Base-by-base conservation (phyloP, 345 rosid genomes). In the Fremontodendron californicum region DNA sequence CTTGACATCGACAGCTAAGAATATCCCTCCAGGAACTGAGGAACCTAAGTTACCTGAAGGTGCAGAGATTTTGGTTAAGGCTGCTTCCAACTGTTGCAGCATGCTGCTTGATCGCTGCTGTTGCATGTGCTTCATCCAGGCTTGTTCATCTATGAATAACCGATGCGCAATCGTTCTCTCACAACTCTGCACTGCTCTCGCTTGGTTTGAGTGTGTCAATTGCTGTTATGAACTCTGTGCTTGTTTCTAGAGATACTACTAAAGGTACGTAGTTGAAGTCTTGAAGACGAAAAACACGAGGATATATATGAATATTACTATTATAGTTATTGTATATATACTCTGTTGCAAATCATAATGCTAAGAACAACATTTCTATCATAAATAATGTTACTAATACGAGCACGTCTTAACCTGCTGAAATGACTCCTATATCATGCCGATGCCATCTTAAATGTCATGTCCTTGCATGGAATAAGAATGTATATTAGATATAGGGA, bases 51-150 rank as follows among this genome's bases (percentile, higher is more conserved):
- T 85, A 21, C 78, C 84, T 0, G 91, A 89, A 73, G 88, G 91
- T 65, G 84, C 96, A 0, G 86, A 89, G 54, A 45, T 88, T 75
- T 77, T 92, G 66, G 75, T 87, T 18, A 90, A 85, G 76, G 98
- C 84, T 2, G 93, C 96, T 23, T 84, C 94, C 8, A 83, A 80
- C 74, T 89, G 86, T 60, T 88, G 89, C 60, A 58, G 81, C 23
- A 71, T 25, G 72, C 49, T 91, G 78, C 81, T 88, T 21, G 82
- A 82, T 71, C 84, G 85, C 0, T 80, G 86, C 78, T 93, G 99
- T 63, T 93, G 97, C 84, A 85, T 89, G 92, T 95, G 98, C 87
- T 93, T 86, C 90, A 78, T 95, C 83, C 87, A 81, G 61, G 74
- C 94, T 48, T 86, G 93, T 80, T 83, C 93, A 1, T 58, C 2